Evolutionary conservation across 176 grass and related monocot species (phyloP).

Genomic region (Cenchrus fungigraminus): DNA sequence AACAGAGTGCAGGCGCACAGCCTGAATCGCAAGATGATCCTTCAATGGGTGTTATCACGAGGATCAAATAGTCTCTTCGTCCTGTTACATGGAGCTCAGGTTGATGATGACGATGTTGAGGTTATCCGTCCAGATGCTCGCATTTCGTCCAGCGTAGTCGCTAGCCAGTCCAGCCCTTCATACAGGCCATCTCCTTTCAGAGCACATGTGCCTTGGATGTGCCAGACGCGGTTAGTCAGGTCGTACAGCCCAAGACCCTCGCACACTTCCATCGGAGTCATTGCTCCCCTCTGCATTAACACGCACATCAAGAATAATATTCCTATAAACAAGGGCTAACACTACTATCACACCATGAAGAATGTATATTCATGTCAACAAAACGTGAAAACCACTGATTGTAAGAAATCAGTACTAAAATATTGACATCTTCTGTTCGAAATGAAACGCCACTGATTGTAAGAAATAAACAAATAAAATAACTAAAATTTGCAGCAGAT

Average conservation of each 20-base stretch:
- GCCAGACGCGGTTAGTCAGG: conserved; percentile 87
- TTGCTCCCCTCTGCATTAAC: conserved; percentile 74
- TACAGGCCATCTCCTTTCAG: conserved; percentile 87
- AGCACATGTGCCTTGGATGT: conserved; percentile 89
- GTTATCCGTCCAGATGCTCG: conserved; percentile 69
- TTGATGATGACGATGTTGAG: conserved; percentile 55
- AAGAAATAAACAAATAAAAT: background rate
- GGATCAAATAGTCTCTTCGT: conserved; percentile 26
- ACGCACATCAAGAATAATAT: background rate
- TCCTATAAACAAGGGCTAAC: background rate
- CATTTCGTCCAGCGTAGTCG: conserved; percentile 71
- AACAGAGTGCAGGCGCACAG: background rate
- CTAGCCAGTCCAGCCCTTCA: conserved; percentile 95
- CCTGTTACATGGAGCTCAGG: conserved; percentile 22
- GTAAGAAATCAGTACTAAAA: too few relatives aligned
- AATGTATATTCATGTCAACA: conserved; percentile 10
- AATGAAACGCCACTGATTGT: background rate
- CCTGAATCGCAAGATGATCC: conserved; percentile 11
- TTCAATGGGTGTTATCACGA: conserved; percentile 35
- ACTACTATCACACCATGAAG: background rate
- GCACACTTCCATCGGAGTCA: conserved; percentile 93
- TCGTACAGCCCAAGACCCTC: conserved; percentile 88
- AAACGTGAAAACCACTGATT: background rate
- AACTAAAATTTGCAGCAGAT: background rate
- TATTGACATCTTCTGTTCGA: background rate